Percentiles rank a stretch among this genome's conserved stretches.
Conservation (phyloP, 2,329 filamentous ascomycete genomes). For the Remersonia thermophila region DNA sequence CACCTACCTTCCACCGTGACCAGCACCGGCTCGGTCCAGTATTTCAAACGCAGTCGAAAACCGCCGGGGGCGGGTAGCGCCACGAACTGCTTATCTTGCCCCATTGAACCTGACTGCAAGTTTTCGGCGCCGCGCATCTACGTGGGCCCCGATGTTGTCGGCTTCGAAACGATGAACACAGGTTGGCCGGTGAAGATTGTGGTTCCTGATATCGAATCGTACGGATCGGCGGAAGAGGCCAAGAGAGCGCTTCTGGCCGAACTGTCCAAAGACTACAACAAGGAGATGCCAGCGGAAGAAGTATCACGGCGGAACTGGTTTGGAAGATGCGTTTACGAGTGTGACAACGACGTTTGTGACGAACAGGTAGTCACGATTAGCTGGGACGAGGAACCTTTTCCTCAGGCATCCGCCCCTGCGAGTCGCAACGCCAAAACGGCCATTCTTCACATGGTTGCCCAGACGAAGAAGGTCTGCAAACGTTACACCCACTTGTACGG, state of each 20-base stretch:
- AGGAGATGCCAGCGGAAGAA: conserved; percentile 33
- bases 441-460: conserved; percentile 86
- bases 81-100: conserved; percentile 79
- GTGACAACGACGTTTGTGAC: conserved; percentile 87
- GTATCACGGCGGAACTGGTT: conserved; percentile 57
- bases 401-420: conserved; percentile 17
- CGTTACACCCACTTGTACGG: conserved; percentile 80
- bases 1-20: conserved; percentile 68
- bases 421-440: conserved; percentile 65
- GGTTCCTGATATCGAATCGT: conserved; percentile 83
- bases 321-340: conserved; percentile 88
- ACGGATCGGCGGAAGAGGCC: conserved; percentile 34
- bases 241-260: conserved; percentile 27
- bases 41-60: conserved; percentile 66
- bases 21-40: conserved; percentile 64
- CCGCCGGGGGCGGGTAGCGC: conserved; percentile 60
- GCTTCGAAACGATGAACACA: conserved; percentile 52
- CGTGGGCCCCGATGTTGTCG: conserved; percentile 47
- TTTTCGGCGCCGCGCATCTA: conserved; percentile 83
- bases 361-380: conserved; percentile 80
- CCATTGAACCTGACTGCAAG: conserved; percentile 60
- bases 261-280: conserved; percentile 40
- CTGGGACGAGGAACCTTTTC: conserved; percentile 62
- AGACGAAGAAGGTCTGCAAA: conserved; percentile 76
- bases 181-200: conserved; percentile 82